A percentile compares a stretch with the other conserved stretches of the same genome.
Evolutionary conservation across 2,329 filamentous ascomycete genomes (phyloP).

Genomic region (Fusarium aywerte): DNA sequence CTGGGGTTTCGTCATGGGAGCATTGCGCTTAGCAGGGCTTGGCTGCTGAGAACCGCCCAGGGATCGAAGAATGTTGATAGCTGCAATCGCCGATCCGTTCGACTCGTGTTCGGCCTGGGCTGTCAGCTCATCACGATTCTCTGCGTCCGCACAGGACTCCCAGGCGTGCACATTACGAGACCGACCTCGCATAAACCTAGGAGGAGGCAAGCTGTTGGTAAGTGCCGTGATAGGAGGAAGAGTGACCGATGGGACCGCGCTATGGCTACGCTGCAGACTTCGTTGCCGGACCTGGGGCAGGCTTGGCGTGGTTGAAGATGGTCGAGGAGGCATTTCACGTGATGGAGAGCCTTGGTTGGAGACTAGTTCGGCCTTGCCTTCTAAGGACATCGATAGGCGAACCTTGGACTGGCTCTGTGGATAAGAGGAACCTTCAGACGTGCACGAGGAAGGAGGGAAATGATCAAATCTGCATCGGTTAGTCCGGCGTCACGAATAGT

Average conservation of each 20-base stretch:
- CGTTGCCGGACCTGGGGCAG: constrained; percentile 61
- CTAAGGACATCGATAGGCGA: constrained; percentile 83
- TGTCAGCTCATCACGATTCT: constrained; percentile 80
- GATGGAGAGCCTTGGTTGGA: constrained; percentile 75
- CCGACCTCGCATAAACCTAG: constrained; percentile 72
- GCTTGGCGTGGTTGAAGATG: constrained; percentile 60
- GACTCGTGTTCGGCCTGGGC: constrained; percentile 84
- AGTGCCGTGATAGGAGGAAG: constrained; percentile 66
- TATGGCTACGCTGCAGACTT: constrained; percentile 76
- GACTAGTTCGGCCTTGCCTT: constrained; percentile 90
- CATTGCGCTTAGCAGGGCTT: constrained; percentile 75
- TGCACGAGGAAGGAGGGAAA: constrained; percentile 57
- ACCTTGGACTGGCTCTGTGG: constrained; percentile 62
- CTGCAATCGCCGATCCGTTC: constrained; percentile 81
- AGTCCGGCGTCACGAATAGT: neutral
- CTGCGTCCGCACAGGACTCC: constrained; percentile 89
- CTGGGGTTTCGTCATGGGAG: constrained; percentile 51
- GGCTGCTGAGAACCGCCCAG: constrained; percentile 65
- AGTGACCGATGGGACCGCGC: constrained; percentile 69
- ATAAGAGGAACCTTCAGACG: constrained; percentile 55
- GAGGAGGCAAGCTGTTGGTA: constrained; percentile 64
- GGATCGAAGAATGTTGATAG: constrained; percentile 83
- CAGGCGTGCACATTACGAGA: constrained; percentile 89
- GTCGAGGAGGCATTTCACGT: constrained; percentile 60
- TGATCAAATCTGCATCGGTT: constrained; percentile 54